These are phyloP conservation scores for Cladorrhinum sp. DNA, from an alignment of 2,329 filamentous ascomycete genomes.

Conservation along the genomic window DNA sequence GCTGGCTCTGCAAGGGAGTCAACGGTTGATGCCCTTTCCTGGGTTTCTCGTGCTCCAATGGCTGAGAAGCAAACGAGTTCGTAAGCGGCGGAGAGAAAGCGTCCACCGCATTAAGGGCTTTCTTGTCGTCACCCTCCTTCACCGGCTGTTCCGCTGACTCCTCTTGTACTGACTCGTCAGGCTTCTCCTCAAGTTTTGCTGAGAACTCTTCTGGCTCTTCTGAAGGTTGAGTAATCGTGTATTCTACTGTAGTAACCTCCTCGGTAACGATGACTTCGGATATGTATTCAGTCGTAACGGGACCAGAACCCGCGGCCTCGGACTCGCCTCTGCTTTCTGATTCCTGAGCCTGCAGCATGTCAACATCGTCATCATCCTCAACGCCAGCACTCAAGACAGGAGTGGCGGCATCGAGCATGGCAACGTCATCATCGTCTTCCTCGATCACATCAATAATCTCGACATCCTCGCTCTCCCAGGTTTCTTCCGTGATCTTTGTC, in stretches of 20 bases:
- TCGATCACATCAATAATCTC: background rate
- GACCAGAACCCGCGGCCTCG: background rate
- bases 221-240: background rate
- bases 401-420: constrained; percentile 13
- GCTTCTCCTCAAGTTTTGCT: background rate
- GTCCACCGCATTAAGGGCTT: background rate
- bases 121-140: background rate
- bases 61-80: constrained; percentile 2
- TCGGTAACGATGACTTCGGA: background rate
- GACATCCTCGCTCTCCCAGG: background rate
- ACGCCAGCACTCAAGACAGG: constrained; percentile 2
- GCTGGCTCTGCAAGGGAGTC: constrained; percentile 17
- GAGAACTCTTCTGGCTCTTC: background rate
- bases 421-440: constrained; percentile 16
- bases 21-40: constrained; percentile 1
- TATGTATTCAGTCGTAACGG: constrained; percentile 6
- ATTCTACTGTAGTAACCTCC: background rate
- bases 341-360: background rate
- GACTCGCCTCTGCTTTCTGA: background rate
- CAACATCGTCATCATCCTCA: background rate
- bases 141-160: background rate
- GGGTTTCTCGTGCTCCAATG: background rate
- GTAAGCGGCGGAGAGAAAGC: background rate
- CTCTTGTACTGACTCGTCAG: background rate
- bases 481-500: background rate